These are phyloP conservation scores for Singerocomus rubriflavus DNA, from an alignment of 1,284 basidiomycete genomes.

Conservation along the genomic window DNA sequence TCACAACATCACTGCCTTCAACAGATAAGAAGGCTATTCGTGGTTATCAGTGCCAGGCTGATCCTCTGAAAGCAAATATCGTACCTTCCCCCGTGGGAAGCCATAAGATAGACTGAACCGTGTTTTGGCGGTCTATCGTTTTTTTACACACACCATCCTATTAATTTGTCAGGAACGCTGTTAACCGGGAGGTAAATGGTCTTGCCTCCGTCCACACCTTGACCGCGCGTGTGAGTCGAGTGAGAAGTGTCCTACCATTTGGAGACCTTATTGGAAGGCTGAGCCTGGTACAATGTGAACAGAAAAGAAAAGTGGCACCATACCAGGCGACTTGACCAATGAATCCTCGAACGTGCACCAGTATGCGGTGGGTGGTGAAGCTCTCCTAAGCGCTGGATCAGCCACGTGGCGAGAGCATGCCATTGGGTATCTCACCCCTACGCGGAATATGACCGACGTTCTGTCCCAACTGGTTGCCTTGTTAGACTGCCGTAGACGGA, in stretches of 20 bases:
- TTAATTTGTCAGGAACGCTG: constrained; percentile 11
- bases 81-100: constrained; percentile 64
- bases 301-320: constrained; percentile 1
- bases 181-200: constrained; percentile 20
- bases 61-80: constrained; percentile 10
- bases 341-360: constrained; percentile 72
- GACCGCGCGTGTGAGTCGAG: constrained; percentile 65
- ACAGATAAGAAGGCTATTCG: constrained; percentile 54
- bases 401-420: constrained; percentile 9
- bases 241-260: constrained; percentile 57
- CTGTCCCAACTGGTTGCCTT: constrained; percentile 61
- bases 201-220: constrained; percentile 73
- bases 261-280: constrained; percentile 53
- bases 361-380: constrained; percentile 57
- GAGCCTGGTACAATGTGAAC: background rate
- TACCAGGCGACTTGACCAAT: constrained; percentile 79
- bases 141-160: constrained; percentile 71
- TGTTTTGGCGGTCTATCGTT: constrained; percentile 61
- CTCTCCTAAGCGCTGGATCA: constrained; percentile 43
- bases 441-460: constrained; percentile 70
- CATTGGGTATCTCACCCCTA: constrained; percentile 46
- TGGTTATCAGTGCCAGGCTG: constrained; percentile 13
- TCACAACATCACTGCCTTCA: constrained; percentile 48
- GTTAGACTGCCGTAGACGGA: constrained; percentile 6
- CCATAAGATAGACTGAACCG: constrained; percentile 71